Evolutionary conservation across 2,329 filamentous ascomycete species (phyloP).

Genomic region (Ascocoryne sarcoides): DNA sequence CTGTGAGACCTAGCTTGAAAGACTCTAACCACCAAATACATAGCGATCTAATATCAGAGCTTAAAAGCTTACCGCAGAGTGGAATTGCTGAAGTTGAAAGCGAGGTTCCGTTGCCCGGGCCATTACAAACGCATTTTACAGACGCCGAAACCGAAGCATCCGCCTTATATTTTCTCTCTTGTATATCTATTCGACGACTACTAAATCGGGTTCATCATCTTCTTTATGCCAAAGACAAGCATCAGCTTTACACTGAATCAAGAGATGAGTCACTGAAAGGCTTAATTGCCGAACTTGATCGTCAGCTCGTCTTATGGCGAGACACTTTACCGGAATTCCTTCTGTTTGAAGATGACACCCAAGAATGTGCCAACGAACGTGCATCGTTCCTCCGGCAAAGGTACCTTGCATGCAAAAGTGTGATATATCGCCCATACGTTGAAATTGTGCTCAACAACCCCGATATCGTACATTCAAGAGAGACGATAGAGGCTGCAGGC

Average conservation of each 20-base stretch:
- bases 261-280: constrained; percentile 6
- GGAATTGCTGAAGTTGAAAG: constrained; percentile 44
- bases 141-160: constrained; percentile 33
- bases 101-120: constrained; percentile 38
- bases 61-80: constrained; percentile 40
- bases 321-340: constrained; percentile 37
- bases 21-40: constrained; percentile 10
- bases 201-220: constrained; percentile 41
- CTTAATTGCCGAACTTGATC: constrained; percentile 33
- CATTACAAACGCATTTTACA: constrained; percentile 37
- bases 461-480: constrained; percentile 3
- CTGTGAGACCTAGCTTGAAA: not conserved
- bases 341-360: constrained; percentile 31
- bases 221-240: constrained; percentile 36
- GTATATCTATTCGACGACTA: constrained; percentile 41
- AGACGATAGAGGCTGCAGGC: constrained; percentile 11
- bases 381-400: constrained; percentile 41
- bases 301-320: constrained; percentile 41
- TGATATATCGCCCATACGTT: constrained; percentile 44
- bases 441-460: constrained; percentile 29
- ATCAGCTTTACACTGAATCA: constrained; percentile 6
- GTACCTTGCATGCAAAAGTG: constrained; percentile 42
- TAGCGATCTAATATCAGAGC: constrained; percentile 44
- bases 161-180: constrained; percentile 44
- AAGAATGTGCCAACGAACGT: constrained; percentile 31